Percentiles rank a stretch among this genome's conserved stretches.
phyloP scores from a whole-genome alignment of 2,329 filamentous ascomycete genomes.

The Aspergillus glaucus region DNA sequence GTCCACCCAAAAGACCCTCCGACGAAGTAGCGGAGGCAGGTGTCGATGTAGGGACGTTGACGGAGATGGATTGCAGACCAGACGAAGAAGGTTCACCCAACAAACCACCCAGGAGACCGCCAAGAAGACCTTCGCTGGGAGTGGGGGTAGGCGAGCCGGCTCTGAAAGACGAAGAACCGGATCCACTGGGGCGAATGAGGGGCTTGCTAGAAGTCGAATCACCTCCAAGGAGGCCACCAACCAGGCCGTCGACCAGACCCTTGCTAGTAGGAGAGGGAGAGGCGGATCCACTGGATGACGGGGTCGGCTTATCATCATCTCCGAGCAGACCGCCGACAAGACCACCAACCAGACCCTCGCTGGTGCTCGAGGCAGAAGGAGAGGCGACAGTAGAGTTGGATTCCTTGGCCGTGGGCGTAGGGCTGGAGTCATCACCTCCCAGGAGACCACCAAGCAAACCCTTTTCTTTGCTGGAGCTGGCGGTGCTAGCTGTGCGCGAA shows the following conservation, averaged over 20 bases:
- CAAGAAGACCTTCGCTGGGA: slow-evolving; percentile 6
- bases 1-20: not conserved
- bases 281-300: slow-evolving; percentile 1
- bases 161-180: not conserved
- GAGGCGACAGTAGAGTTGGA: not conserved
- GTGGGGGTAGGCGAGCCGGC: slow-evolving; percentile 1
- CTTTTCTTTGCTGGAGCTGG: not conserved
- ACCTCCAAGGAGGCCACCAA: not conserved
- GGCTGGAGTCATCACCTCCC: not conserved
- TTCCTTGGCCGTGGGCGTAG: not conserved
- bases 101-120: slow-evolving; percentile 1
- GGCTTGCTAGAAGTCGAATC: not conserved
- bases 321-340: not conserved
- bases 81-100: slow-evolving; percentile 1
- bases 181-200: not conserved
- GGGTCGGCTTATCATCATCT: slow-evolving; percentile 1
- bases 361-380: not conserved
- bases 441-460: not conserved
- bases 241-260: not conserved
- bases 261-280: not conserved
- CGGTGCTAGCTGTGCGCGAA: not conserved
- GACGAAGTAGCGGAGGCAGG: slow-evolving; percentile 1
- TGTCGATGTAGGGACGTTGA: slow-evolving; percentile 2
- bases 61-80: not conserved
- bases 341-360: not conserved